phyloP scores from a whole-genome alignment of 164 flowering plant species.

The Annona squamosa region DNA sequence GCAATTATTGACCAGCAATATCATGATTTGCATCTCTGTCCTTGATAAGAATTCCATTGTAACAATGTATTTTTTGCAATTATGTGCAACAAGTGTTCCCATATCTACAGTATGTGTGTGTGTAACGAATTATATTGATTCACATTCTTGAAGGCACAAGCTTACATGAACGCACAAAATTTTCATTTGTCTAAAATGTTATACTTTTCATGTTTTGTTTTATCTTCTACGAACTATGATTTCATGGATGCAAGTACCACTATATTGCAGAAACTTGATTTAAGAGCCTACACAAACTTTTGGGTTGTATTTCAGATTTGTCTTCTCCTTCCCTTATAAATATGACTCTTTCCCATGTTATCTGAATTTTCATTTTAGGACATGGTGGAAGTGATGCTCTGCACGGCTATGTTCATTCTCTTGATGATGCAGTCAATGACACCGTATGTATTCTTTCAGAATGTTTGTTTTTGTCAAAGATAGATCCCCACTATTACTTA shows the following conservation, averaged over 20 bases:
- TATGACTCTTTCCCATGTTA: not conserved
- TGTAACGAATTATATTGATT: too few species aligned
- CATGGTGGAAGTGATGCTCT: slow-evolving; percentile 94
- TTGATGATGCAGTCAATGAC: slow-evolving; percentile 63
- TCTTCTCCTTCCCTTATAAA: not conserved
- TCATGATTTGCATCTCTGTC: too few species aligned
- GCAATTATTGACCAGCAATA: too few species aligned
- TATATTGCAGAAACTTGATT: not conserved
- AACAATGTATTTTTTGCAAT: too few species aligned
- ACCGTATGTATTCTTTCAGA: slow-evolving; percentile 32
- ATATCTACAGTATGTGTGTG: too few species aligned
- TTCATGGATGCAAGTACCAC: not conserved
- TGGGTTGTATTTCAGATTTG: not conserved
- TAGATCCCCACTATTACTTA: not conserved
- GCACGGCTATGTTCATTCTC: slow-evolving; percentile 85
- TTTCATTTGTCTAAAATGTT: too few species aligned
- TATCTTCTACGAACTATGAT: not conserved
- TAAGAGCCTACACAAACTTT: not conserved
- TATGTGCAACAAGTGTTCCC: too few species aligned
- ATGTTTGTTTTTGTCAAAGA: not conserved
- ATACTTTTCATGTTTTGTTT: too few species aligned
- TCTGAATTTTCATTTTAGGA: slow-evolving; percentile 28
- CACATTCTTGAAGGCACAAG: too few species aligned
- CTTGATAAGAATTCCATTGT: too few species aligned
- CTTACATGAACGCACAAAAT: too few species aligned